These are phyloP conservation scores for Westerdykella ornata DNA, from an alignment of 2,329 filamentous ascomycete genomes.

Conservation along the genomic window DNA sequence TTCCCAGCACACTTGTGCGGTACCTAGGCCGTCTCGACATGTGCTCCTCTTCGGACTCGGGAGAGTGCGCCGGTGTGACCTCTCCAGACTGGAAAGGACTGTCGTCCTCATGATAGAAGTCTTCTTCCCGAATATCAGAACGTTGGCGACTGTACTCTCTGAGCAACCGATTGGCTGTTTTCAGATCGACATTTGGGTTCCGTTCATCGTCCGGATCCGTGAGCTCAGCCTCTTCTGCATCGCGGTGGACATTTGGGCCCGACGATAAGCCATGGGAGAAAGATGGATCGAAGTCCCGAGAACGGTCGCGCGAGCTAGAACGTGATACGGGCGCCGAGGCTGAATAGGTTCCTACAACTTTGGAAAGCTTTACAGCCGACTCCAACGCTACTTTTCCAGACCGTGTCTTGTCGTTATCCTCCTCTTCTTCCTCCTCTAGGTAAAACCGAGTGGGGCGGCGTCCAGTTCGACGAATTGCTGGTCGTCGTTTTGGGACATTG, in stretches of 20 bases:
- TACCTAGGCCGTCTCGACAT: conserved; percentile 62
- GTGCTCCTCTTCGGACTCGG: conserved; percentile 54
- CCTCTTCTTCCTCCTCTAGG: conserved; percentile 29
- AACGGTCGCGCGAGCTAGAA: conserved; percentile 27
- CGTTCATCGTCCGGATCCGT: conserved; percentile 26
- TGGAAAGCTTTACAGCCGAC: conserved; percentile 31
- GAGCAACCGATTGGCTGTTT: conserved; percentile 33
- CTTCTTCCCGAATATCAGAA: conserved; percentile 9
- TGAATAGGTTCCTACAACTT: conserved; percentile 32
- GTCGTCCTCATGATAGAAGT: conserved; percentile 27
- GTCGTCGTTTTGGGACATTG: conserved; percentile 31
- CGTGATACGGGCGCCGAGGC: conserved; percentile 28
- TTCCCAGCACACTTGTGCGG: conserved; percentile 65
- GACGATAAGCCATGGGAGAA: neutral
- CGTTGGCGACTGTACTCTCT: conserved; percentile 26
- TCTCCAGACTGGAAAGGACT: conserved; percentile 39
- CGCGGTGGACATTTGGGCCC: conserved; percentile 6
- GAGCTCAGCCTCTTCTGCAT: conserved; percentile 13
- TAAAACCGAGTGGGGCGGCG: conserved; percentile 31
- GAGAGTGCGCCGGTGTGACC: conserved; percentile 43
- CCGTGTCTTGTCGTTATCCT: conserved; percentile 30
- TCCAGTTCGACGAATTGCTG: conserved; percentile 32
- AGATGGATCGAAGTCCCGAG: conserved; percentile 5
- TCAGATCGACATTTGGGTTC: neutral
- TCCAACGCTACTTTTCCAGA: conserved; percentile 33